Base-by-base conservation (phyloP, 2,329 filamentous ascomycete species). In the Penicillium sp. region DNA sequence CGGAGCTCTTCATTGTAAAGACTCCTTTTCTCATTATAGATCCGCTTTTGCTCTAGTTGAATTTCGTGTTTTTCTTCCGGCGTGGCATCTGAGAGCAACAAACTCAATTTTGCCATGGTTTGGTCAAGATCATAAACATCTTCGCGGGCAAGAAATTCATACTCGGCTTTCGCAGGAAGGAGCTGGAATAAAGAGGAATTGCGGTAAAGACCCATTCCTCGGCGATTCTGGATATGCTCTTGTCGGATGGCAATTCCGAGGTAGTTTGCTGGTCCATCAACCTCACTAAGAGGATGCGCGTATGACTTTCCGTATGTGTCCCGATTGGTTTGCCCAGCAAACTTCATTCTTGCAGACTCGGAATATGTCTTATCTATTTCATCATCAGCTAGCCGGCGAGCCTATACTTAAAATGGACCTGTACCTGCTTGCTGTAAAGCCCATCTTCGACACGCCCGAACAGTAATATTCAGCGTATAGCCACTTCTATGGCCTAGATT, bases 141-240 rank as follows among this genome's bases (percentile, higher is more conserved):
- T 17, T 56, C 55, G 6, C 35, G 5, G 43, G 48, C 15, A 43
- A 56, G 31, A 38, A 65, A 65, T 45, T 65, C 21, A 49, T 60
- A 60, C 57, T 65, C 43, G 2, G 54, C 48, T 50, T 64, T 66
- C 3, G 51, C 43, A 19, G 57, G 60, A 21, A 66, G 55, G 17
- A 46, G 59, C 37, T 65, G 38, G 27, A n/a, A 64, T 35, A 64
- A 41, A 23, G 52, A 23, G 52, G 47, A 50, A 53, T 60, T 49
- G 6, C 35, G 25, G 54, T 67, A 35, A 27, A 63, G 59, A 37
- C 51, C 57, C 31, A 67, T 67, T 25, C 59, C 60, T 9, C 50
- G 50, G 25, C 33, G 40, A 51, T 65, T 67, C 54, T 65, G 6
- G 43, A 65, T 67, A 60, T 65, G 40, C 29, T 59, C 50, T 47